Percentiles rank a stretch among this genome's conserved stretches.
Evolutionary conservation across 148 eudicot genomes (phyloP).

Genomic region (Bassia scoparia): DNA sequence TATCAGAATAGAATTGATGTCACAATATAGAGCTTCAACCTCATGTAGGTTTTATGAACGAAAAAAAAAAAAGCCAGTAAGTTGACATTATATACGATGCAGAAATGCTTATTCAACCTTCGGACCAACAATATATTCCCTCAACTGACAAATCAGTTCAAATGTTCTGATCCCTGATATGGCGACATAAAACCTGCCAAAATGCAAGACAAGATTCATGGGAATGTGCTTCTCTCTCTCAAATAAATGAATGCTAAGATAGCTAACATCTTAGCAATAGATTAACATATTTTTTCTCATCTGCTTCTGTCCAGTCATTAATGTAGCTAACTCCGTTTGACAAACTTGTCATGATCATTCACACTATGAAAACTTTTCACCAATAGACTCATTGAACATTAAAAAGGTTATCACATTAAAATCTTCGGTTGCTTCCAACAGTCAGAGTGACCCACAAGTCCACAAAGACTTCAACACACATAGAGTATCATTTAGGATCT

Average conservation of each 20-base stretch:
- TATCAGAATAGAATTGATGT: background rate
- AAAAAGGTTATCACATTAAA: background rate
- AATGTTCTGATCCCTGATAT: conserved; percentile 70
- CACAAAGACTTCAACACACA: background rate
- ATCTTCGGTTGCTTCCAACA: too few species aligned
- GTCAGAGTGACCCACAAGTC: too few species aligned
- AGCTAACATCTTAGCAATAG: background rate
- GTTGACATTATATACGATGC: background rate
- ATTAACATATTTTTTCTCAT: too few species aligned
- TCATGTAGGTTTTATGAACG: too few species aligned
- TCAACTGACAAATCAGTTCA: conserved; percentile 77
- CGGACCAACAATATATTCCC: conserved; percentile 87
- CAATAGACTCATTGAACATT: background rate
- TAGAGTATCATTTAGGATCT: background rate
- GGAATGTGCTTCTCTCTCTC: background rate
- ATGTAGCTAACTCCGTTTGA: conserved; percentile 2
- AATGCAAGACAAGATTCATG: conserved; percentile 4
- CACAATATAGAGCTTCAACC: background rate
- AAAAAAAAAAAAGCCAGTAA: background rate
- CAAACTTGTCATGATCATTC: background rate
- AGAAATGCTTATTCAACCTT: conserved; percentile 52
- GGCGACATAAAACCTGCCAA: conserved; percentile 67
- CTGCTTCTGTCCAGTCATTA: background rate
- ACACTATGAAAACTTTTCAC: background rate
- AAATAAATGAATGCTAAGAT: background rate